Percentiles rank a stretch among this genome's conserved stretches.
Evolutionary conservation across 208 protist genomes (phyloP).

Genomic region (Leishmania amazonensis): DNA sequence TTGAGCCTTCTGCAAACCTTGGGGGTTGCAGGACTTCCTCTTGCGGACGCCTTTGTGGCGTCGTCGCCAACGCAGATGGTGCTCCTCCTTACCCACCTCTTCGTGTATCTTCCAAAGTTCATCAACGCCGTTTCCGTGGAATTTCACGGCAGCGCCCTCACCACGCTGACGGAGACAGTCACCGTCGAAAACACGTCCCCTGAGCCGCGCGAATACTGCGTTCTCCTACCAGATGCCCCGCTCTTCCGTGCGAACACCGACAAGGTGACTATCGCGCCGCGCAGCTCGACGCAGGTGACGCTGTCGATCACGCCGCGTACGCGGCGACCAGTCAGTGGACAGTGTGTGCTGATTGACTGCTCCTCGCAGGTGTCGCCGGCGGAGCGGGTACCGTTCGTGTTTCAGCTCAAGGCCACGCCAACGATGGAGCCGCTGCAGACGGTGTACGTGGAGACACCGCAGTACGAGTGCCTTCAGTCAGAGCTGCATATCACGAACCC

Average conservation of each 20-base stretch:
- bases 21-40: conserved; percentile 43
- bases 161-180: conserved; percentile 68
- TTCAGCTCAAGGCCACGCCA: conserved; percentile 62
- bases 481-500: conserved; percentile 85
- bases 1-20: conserved; percentile 47
- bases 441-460: conserved; percentile 59
- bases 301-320: conserved; percentile 78
- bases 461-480: conserved; percentile 77
- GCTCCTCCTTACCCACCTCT: conserved; percentile 84
- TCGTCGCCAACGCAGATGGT: conserved; percentile 60
- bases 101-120: conserved; percentile 81
- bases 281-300: conserved; percentile 40
- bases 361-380: conserved; percentile 47
- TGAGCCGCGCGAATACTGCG: conserved; percentile 72
- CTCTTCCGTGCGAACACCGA: conserved; percentile 55
- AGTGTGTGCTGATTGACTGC: conserved; percentile 72
- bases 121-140: conserved; percentile 51
- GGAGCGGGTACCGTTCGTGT: conserved; percentile 67
- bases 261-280: conserved; percentile 71
- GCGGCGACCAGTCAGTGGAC: conserved; percentile 51
- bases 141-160: conserved; percentile 85
- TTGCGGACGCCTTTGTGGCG: conserved; percentile 55
- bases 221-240: conserved; percentile 61
- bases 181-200: conserved; percentile 81
- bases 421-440: conserved; percentile 75